Evolutionary conservation across 2,329 filamentous ascomycete species (phyloP), one percentile per base, ranked within the genome.

Genomic region (Elsinoe australis): DNA sequence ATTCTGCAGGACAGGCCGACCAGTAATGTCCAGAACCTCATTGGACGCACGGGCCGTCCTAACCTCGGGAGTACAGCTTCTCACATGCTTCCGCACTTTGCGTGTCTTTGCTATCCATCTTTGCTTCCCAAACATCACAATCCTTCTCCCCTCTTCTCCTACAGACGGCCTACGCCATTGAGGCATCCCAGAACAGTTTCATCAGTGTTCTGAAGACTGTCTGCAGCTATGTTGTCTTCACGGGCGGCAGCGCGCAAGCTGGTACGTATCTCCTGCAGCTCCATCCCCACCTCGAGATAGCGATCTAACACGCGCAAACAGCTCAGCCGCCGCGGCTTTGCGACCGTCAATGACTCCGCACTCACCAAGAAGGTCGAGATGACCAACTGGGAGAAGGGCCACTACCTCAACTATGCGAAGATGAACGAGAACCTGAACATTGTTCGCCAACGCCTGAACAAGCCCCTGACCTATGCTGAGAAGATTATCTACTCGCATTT

Each of bases 401-500:
- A 94, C 79, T 95, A 87, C 78, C 95, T 96, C 78, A 95, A 95
- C 79, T 98, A 98, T 71, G 76, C 81, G 80, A 95, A 95, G 80
- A 95, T 96, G 88, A 88, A 85, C 61, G 89, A 96, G 76, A 96
- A 95, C 79, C 80, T 98, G 53, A 75, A 81, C 62, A 81, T 98
- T 68, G 92, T 98, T 59, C 86, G 92, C 64, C 70, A 75, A 61
- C 83, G 92, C 63, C 79, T 98, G 58, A 94, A 95, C 75, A 83
- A 87, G 60, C 92, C 92, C 59, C 80, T 98, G 61, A 92, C 88
- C 60, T 95, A 83, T 68, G 87, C 88, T 67, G 92, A 98, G 80
- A 98, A 98, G 82, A 89, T 98, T 63, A 79, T 96, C 61, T 48
- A 48, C 45, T 48, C 90, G 54, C 92, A 98, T 72, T 76, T 98